Percentiles rank a stretch among this genome's conserved stretches.
Conservation (phyloP, 2,329 filamentous ascomycete genomes). For the Rosellinia necatrix region DNA sequence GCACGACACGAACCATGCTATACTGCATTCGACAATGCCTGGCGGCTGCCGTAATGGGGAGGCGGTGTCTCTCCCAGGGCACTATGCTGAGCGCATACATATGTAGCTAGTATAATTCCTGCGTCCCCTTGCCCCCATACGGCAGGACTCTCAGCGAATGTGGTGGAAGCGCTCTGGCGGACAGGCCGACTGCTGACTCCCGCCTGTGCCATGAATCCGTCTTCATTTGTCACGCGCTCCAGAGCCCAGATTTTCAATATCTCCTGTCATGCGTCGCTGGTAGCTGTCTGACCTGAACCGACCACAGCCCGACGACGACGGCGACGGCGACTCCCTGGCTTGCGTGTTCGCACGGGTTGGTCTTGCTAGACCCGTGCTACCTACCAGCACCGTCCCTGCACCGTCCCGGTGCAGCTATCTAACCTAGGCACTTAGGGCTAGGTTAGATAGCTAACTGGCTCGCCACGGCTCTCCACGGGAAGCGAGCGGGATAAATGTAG, state of each 20-base stretch:
- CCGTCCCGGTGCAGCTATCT: neutral
- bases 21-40: slow-evolving; percentile 20
- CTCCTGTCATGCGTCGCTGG: neutral
- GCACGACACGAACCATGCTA: slow-evolving; percentile 15
- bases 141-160: slow-evolving; percentile 6
- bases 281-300: too few species aligned
- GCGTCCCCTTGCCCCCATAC: neutral
- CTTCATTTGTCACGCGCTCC: neutral
- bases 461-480: too few species aligned
- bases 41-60: slow-evolving; percentile 10
- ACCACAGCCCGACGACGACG: too few species aligned
- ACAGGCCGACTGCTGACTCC: too few species aligned
- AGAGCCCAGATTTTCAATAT: neutral
- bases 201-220: too few species aligned
- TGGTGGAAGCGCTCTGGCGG: too few species aligned
- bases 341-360: too few species aligned
- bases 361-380: too few species aligned
- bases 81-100: slow-evolving; percentile 4
- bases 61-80: neutral
- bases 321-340: too few species aligned
- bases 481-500: too few species aligned
- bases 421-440: slow-evolving; percentile 26
- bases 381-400: too few species aligned
- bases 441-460: too few species aligned
- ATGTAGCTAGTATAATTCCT: slow-evolving; percentile 8